These are phyloP conservation scores for Phellinidium pouzarii DNA, from an alignment of 1,284 basidiomycete genomes.

Conservation along the genomic window DNA sequence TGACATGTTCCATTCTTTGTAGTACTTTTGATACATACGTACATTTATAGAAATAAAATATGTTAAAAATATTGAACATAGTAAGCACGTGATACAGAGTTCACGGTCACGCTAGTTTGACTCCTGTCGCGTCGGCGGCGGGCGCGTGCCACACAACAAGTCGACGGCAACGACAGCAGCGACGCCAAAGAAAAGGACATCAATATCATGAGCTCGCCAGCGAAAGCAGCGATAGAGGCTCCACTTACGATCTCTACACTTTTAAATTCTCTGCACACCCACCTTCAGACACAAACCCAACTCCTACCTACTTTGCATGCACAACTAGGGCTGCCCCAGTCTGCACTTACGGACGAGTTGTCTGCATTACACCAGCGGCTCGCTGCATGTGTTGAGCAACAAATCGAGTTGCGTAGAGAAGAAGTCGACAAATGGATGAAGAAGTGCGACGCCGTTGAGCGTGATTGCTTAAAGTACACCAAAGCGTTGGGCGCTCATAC, in stretches of 20 bases:
- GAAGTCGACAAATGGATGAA: conserved; percentile 67
- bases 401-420: conserved; percentile 55
- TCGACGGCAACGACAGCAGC: not conserved
- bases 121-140: not conserved
- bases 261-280: conserved; percentile 68
- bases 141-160: not conserved
- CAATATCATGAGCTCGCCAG: conserved; percentile 9
- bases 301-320: conserved; percentile 65
- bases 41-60: too few relatives aligned
- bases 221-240: conserved; percentile 16
- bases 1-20: too few relatives aligned
- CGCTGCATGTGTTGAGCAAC: conserved; percentile 60
- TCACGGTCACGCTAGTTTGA: not conserved
- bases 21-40: too few relatives aligned
- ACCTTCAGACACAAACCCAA: conserved; percentile 69
- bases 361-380: conserved; percentile 57
- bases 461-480: conserved; percentile 54
- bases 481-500: conserved; percentile 63
- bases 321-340: conserved; percentile 63
- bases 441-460: conserved; percentile 57
- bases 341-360: conserved; percentile 71
- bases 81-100: not conserved
- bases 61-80: too few relatives aligned
- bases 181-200: not conserved
- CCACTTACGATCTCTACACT: conserved; percentile 48